These are phyloP conservation scores for Carpinus viminea DNA, from an alignment of 306 rosid genomes.

Conservation along the genomic window DNA sequence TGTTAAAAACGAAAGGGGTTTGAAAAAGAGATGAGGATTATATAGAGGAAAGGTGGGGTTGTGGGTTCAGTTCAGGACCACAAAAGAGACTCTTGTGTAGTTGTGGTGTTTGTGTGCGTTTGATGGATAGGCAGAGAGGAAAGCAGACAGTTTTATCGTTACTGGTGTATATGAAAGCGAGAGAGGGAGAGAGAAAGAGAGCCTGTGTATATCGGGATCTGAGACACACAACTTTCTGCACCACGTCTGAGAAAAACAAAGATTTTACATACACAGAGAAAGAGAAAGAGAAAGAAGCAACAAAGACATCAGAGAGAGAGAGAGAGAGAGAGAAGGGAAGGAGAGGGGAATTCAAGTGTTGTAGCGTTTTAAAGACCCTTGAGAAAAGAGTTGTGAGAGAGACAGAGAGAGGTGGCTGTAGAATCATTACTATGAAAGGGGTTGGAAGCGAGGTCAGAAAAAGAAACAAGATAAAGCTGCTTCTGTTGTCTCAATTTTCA, in stretches of 20 bases:
- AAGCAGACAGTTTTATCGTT: slow-evolving; percentile 30
- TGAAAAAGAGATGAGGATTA: slow-evolving; percentile 6
- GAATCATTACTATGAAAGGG: slow-evolving; percentile 69
- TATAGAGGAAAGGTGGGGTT: slow-evolving; percentile 7
- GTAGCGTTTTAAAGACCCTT: slow-evolving; percentile 19
- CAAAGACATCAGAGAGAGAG: slow-evolving; percentile 13
- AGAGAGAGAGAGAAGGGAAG: slow-evolving; percentile 7
- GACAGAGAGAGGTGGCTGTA: slow-evolving; percentile 21
- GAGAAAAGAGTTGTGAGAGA: slow-evolving; percentile 14
- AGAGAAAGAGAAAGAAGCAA: slow-evolving; percentile 29
- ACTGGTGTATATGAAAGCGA: slow-evolving; percentile 23
- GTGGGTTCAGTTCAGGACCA: slow-evolving; percentile 39
- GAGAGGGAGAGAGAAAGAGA: not conserved
- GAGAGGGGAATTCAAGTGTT: slow-evolving; percentile 24
- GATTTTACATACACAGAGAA: slow-evolving; percentile 59
- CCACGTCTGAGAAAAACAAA: slow-evolving; percentile 51
- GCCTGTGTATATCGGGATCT: slow-evolving; percentile 66
- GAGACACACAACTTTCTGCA: slow-evolving; percentile 72
- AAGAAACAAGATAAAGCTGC: slow-evolving; percentile 64
- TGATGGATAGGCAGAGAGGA: slow-evolving; percentile 11
- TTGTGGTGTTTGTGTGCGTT: not conserved
- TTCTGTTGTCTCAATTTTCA: slow-evolving; percentile 42
- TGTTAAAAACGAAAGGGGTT: slow-evolving; percentile 3
- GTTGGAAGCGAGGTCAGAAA: slow-evolving; percentile 61
- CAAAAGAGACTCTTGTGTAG: slow-evolving; percentile 16